These are phyloP conservation scores for Cenchrus fungigraminus DNA, from an alignment of 176 grass and related monocot species.

Conservation along the genomic window DNA sequence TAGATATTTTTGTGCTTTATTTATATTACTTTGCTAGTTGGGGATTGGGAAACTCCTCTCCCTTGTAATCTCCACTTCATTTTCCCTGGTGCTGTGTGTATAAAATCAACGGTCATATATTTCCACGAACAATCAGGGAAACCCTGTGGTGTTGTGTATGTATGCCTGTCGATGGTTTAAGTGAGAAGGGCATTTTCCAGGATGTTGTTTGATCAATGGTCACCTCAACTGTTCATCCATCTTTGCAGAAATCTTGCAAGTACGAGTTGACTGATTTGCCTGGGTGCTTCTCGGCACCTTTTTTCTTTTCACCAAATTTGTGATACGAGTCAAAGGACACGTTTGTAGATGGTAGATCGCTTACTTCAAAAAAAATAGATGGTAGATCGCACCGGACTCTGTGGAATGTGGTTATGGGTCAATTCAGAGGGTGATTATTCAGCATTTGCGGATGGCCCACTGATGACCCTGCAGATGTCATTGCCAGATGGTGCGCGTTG, in stretches of 20 bases:
- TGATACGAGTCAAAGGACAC: not conserved
- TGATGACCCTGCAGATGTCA: not conserved
- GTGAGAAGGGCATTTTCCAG: conserved; percentile 27
- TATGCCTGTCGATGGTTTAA: not conserved
- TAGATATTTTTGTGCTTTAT: not conserved
- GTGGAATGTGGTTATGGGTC: not conserved
- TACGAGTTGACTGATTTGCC: not conserved
- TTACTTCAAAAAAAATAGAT: too few species aligned
- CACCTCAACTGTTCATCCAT: too few species aligned
- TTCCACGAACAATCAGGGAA: not conserved
- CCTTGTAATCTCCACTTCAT: conserved; percentile 13
- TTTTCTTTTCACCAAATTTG: not conserved
- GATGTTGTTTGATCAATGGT: not conserved
- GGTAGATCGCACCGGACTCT: not conserved
- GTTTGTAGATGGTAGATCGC: not conserved
- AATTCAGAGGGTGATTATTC: not conserved
- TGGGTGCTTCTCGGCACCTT: not conserved
- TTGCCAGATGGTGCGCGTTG: not conserved
- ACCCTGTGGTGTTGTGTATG: not conserved
- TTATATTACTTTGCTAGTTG: conserved; percentile 12
- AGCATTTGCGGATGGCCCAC: not conserved
- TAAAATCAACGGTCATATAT: not conserved
- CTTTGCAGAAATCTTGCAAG: not conserved
- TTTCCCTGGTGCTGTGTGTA: not conserved
- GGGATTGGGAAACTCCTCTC: not conserved